Evolutionary conservation across 108 stramenopile species (phyloP).

Genomic region (Stephanodiscus minutulus): DNA sequence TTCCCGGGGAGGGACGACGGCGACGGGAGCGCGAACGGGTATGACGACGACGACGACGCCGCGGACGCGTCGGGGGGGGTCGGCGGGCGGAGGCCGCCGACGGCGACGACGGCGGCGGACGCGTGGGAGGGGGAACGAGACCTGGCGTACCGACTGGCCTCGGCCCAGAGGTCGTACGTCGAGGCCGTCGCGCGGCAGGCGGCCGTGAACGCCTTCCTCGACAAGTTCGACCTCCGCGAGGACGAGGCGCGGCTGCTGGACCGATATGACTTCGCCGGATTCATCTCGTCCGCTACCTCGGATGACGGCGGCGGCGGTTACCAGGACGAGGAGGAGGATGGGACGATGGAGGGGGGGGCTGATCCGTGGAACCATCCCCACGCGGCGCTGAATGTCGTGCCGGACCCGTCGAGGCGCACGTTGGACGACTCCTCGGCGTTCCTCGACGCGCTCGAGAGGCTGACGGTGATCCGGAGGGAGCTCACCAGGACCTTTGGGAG

Average conservation of each 20-base stretch:
- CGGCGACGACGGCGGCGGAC: slow-evolving; percentile 7
- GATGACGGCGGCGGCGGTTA: neutral
- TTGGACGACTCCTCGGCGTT: slow-evolving; percentile 68
- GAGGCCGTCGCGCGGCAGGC: slow-evolving; percentile 54
- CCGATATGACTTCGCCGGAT: slow-evolving; percentile 76
- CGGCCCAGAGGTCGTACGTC: slow-evolving; percentile 57
- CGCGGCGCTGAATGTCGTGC: slow-evolving; percentile 19
- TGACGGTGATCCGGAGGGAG: slow-evolving; percentile 66
- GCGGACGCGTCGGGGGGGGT: neutral
- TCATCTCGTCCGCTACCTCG: slow-evolving; percentile 5
- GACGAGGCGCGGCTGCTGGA: slow-evolving; percentile 78
- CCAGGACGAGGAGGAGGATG: neutral
- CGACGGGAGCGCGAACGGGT: neutral
- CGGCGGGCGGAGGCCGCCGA: slow-evolving; percentile 1
- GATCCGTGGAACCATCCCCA: slow-evolving; percentile 34
- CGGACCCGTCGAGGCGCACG: slow-evolving; percentile 23
- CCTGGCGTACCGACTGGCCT: slow-evolving; percentile 52
- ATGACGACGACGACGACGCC: neutral
- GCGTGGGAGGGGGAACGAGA: slow-evolving; percentile 64
- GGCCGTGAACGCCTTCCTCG: slow-evolving; percentile 75
- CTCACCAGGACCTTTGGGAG: slow-evolving; percentile 68
- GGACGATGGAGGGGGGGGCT: slow-evolving; percentile 12
- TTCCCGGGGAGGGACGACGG: neutral
- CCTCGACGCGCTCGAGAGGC: slow-evolving; percentile 72
- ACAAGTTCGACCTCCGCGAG: slow-evolving; percentile 81